Conservation (phyloP, 257 asterid genomes). For the Solanum dulcamara region DNA sequence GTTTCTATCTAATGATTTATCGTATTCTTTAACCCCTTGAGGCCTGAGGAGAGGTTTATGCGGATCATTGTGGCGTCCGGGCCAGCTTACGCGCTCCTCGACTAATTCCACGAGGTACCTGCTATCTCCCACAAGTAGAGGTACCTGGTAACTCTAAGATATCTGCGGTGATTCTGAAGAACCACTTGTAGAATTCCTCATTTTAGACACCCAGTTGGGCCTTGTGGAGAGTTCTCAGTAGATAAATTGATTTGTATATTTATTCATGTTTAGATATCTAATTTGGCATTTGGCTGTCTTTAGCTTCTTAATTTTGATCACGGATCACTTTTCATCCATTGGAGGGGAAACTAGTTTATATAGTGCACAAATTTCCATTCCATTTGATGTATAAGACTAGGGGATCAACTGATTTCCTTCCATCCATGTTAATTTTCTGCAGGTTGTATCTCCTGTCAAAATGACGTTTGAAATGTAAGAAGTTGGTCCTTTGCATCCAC, state of each 20-base stretch:
- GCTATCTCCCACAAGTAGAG: not conserved
- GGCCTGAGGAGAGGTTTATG: not conserved
- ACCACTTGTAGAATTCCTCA: not conserved
- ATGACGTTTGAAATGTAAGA: constrained; percentile 93
- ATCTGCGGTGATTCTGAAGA: not conserved
- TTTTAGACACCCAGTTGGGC: not conserved
- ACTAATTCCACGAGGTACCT: not conserved
- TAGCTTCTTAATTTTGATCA: not conserved
- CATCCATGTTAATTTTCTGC: constrained; percentile 15
- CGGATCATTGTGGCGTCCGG: not conserved
- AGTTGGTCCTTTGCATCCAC: not conserved
- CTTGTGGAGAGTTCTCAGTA: not conserved
- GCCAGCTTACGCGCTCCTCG: not conserved
- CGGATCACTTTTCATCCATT: not conserved
- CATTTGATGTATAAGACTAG: not conserved
- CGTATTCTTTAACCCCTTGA: not conserved
- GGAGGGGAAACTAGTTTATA: not conserved
- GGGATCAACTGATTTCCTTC: not conserved
- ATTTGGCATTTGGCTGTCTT: not conserved
- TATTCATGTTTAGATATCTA: not conserved
- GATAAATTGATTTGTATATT: not conserved
- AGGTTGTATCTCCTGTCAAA: constrained; percentile 90
- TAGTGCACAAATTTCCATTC: not conserved
- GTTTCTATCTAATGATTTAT: not conserved
- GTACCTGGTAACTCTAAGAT: not conserved